Evolutionary conservation across 345 rosid species (phyloP).

Genomic region (Angophora floribunda): DNA sequence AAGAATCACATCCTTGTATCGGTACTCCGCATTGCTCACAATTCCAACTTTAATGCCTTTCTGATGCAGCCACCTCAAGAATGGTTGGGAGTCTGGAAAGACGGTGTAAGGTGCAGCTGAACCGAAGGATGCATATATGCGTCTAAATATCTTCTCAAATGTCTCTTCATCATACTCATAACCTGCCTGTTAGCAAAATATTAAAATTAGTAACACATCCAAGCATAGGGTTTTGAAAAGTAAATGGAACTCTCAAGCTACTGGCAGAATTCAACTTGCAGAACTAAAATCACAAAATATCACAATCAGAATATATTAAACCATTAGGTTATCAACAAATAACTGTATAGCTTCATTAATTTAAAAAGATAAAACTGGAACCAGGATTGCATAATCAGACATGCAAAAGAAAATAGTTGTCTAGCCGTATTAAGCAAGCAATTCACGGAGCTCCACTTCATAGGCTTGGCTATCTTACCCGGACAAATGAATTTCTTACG

Average conservation of each 20-base stretch:
- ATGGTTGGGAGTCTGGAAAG: constrained; percentile 74
- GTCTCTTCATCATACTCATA: constrained; percentile 91
- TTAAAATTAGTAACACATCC: neutral
- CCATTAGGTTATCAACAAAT: neutral
- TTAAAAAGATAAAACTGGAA: neutral
- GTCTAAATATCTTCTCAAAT: constrained; percentile 73
- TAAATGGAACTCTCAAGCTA: neutral
- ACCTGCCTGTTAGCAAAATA: constrained; percentile 58
- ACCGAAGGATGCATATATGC: constrained; percentile 89
- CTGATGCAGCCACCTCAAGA: constrained; percentile 78
- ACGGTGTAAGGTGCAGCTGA: constrained; percentile 84
- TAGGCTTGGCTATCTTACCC: constrained; percentile 28
- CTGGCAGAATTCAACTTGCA: neutral
- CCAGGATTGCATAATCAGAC: neutral
- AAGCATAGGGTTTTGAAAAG: neutral
- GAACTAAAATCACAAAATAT: neutral
- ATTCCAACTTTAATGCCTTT: constrained; percentile 65
- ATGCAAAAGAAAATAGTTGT: neutral
- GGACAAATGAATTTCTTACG: constrained; percentile 71
- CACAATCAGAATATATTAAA: neutral
- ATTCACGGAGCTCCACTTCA: neutral
- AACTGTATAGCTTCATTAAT: neutral
- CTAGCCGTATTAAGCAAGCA: neutral
- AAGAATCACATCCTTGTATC: constrained; percentile 83
- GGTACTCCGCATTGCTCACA: constrained; percentile 81